These are phyloP conservation scores for Spongospora subterranea DNA, from an alignment of 208 protist species.

Conservation along the genomic window DNA sequence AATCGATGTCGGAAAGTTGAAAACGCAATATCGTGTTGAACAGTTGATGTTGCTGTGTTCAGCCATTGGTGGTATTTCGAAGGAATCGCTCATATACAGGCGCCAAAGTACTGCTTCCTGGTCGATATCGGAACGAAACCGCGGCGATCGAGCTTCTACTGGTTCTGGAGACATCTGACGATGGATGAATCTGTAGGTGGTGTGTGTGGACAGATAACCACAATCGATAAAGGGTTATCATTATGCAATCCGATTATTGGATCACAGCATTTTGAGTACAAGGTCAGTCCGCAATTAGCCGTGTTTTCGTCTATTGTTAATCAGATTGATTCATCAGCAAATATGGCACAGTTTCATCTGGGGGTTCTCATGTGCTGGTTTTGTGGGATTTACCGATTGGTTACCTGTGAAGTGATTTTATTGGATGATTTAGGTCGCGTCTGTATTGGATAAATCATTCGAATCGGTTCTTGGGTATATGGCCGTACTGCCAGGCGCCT, in stretches of 20 bases:
- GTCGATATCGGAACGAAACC: constrained; percentile 23
- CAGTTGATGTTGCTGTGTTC: neutral
- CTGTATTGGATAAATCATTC: constrained; percentile 51
- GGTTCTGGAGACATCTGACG: neutral
- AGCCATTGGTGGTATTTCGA: constrained; percentile 51
- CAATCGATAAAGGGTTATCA: neutral
- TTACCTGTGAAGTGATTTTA: no score
- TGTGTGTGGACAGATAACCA: constrained; percentile 11
- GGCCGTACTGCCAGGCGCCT: constrained; percentile 36
- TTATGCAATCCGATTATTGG: constrained; percentile 4
- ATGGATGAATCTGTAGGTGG: neutral
- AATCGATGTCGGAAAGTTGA: neutral
- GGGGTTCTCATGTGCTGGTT: no score
- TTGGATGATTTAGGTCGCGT: neutral
- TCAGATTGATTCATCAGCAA: no score
- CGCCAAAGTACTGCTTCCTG: constrained; percentile 26
- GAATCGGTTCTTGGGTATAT: constrained; percentile 23
- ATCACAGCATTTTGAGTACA: constrained; percentile 53
- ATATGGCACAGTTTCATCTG: no score
- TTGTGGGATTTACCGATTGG: no score
- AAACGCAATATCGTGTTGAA: neutral
- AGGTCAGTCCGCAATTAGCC: neutral
- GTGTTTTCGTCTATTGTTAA: neutral
- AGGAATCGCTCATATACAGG: neutral
- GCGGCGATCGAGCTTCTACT: neutral